Base-by-base conservation (phyloP, 1,284 basidiomycete genomes). In the Ceratobasidium sp. region DNA sequence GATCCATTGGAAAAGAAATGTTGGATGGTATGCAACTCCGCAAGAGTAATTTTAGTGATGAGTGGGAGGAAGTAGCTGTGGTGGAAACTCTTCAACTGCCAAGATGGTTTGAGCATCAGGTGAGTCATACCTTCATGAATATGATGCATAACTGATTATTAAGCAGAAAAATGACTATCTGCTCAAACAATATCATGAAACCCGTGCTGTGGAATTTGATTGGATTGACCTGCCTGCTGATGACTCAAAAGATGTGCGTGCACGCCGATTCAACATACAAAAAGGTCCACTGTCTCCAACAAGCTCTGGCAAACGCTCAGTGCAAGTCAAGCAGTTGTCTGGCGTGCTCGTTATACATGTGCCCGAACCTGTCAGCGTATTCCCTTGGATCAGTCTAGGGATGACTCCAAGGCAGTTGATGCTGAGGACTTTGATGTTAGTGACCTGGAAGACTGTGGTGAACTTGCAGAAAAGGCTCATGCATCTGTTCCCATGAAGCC, bases 81-180 rank as follows among this genome's bases (percentile, higher is more conserved):
- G n/a, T n/a, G n/a, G n/a, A n/a, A n/a, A n/a, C n/a, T n/a, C n/a
- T n/a, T n/a, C n/a, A n/a, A n/a, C n/a, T n/a, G n/a, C n/a, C n/a
- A n/a, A n/a, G n/a, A n/a, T n/a, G n/a, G n/a, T n/a, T n/a, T n/a
- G n/a, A n/a, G n/a, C n/a, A n/a, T n/a, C n/a, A n/a, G n/a, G n/a
- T n/a, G n/a, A n/a, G n/a, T n/a, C n/a, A n/a, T 32, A 18, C 8
- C 34, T 57, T 9, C 16, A 5, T 34, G 10, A 34, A 28, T n/a
- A 12, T 18, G 18, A 18, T 34, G 9, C 34, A 34, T n/a, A 10
- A 39, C 30, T n/a, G 18, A 43, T 9, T 9, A 9, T 43, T 43
- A 43, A n/a, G 3, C 21, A 59, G 57, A 41, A 23, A 28, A 59
- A 59, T 41, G 57, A 59, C 23, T 59, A 59, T 59, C 39, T 41